These are phyloP conservation scores for Hymenoscyphus occultus DNA, from an alignment of 2,329 filamentous ascomycete species.

Conservation along the genomic window DNA sequence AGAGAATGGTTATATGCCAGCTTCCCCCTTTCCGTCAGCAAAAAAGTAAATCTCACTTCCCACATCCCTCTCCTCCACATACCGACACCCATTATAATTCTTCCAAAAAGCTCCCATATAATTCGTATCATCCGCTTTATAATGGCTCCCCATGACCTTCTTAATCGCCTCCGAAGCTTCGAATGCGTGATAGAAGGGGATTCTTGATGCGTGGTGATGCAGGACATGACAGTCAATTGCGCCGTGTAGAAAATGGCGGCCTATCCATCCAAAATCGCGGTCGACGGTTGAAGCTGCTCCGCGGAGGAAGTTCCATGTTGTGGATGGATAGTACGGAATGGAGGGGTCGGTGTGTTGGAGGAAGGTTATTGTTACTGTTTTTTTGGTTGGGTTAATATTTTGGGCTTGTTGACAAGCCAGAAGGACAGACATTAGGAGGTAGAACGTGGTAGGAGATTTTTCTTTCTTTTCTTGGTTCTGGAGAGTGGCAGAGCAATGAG, in stretches of 20 bases:
- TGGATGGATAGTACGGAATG: conserved; percentile 57
- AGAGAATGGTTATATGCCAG: background rate
- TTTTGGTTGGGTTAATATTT: conserved; percentile 23
- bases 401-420: background rate
- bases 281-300: conserved; percentile 61
- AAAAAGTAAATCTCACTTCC: conserved; percentile 29
- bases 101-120: conserved; percentile 35
- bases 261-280: conserved; percentile 61
- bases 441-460: background rate
- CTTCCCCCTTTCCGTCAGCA: conserved; percentile 12
- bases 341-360: conserved; percentile 64
- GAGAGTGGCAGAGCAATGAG: background rate
- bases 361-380: conserved; percentile 69
- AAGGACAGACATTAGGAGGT: background rate
- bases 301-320: conserved; percentile 58
- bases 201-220: conserved; percentile 58
- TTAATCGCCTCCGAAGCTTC: conserved; percentile 54
- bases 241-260: conserved; percentile 59
- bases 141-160: conserved; percentile 51
- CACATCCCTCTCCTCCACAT: conserved; percentile 32
- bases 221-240: conserved; percentile 62
- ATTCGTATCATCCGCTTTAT: conserved; percentile 41
- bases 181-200: conserved; percentile 57
- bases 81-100: conserved; percentile 29
- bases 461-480: background rate